These are phyloP conservation scores for Guyanaporus albipodus DNA, from an alignment of 768 basidiomycete genomes.

Conservation along the genomic window DNA sequence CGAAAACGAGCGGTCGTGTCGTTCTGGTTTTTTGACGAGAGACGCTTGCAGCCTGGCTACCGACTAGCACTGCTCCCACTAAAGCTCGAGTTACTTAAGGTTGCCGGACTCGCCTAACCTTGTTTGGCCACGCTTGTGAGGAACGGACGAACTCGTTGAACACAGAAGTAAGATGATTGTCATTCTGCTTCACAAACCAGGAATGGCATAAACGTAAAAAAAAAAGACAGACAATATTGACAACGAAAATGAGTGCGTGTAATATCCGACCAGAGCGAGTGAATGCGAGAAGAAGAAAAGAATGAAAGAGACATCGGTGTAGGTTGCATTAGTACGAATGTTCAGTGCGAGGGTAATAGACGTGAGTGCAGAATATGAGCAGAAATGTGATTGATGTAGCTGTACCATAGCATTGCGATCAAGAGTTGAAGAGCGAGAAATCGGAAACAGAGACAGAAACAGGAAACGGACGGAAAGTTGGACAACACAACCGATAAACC, in stretches of 20 bases:
- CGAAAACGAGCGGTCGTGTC: constrained; percentile 7
- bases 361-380: constrained; percentile 30
- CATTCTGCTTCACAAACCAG: constrained; percentile 2
- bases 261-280: constrained; percentile 23
- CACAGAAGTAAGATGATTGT: too few species aligned
- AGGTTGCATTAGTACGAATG: constrained; percentile 36
- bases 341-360: constrained; percentile 33
- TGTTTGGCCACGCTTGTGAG: constrained; percentile 32
- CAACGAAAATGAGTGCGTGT: constrained; percentile 27
- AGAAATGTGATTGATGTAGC: constrained; percentile 28
- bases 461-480: not conserved
- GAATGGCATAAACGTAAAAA: constrained; percentile 19
- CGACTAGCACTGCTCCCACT: not conserved
- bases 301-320: constrained; percentile 20
- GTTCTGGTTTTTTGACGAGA: constrained; percentile 13
- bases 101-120: constrained; percentile 5
- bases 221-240: constrained; percentile 26
- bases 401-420: constrained; percentile 38
- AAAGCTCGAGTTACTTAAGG: not conserved
- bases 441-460: not conserved
- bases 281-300: constrained; percentile 14
- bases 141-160: too few species aligned
- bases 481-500: constrained; percentile 6
- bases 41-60: constrained; percentile 4
- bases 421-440: constrained; percentile 16